These are phyloP conservation scores for Pelargonium citronellum DNA, from an alignment of 441 rosid species.

Conservation along the genomic window DNA sequence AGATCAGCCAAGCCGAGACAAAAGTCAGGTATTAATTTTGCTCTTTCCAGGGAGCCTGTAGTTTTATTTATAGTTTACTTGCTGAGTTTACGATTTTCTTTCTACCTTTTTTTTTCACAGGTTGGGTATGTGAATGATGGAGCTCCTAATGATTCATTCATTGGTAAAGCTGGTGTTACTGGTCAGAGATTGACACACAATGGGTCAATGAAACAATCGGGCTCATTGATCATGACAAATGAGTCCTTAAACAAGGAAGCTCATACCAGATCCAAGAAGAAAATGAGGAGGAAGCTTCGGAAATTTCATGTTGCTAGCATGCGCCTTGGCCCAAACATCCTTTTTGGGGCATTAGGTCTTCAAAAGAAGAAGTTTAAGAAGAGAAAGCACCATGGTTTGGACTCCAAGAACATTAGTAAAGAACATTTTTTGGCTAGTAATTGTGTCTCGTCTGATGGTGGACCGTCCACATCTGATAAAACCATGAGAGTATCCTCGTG, in stretches of 20 bases:
- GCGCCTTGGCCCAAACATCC: slow-evolving; percentile 38
- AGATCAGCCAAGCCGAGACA: too few species aligned
- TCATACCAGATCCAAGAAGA: slow-evolving; percentile 7
- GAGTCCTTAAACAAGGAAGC: background rate
- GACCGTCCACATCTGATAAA: slow-evolving; percentile 50
- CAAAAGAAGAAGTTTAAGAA: slow-evolving; percentile 44
- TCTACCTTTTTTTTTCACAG: background rate
- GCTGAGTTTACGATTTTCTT: background rate
- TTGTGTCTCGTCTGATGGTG: slow-evolving; percentile 26
- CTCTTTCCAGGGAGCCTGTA: background rate
- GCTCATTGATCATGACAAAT: background rate
- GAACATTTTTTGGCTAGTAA: slow-evolving; percentile 31
- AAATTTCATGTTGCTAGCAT: slow-evolving; percentile 7
- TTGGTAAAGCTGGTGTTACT: background rate
- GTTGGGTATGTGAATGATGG: background rate
- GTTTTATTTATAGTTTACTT: background rate
- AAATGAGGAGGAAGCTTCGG: slow-evolving; percentile 8
- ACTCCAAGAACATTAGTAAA: slow-evolving; percentile 24
- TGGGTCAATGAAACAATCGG: background rate
- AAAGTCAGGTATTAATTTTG: background rate
- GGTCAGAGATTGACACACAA: slow-evolving; percentile 8
- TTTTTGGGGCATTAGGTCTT: slow-evolving; percentile 25
- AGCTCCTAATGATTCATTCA: background rate
- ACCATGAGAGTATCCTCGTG: slow-evolving; percentile 16
- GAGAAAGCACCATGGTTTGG: slow-evolving; percentile 26